Percentiles rank a stretch among this genome's conserved stretches.
These are phyloP conservation scores for Lodderomyces theae DNA, from an alignment of 1,139 yeast species.

Conservation along the genomic window DNA sequence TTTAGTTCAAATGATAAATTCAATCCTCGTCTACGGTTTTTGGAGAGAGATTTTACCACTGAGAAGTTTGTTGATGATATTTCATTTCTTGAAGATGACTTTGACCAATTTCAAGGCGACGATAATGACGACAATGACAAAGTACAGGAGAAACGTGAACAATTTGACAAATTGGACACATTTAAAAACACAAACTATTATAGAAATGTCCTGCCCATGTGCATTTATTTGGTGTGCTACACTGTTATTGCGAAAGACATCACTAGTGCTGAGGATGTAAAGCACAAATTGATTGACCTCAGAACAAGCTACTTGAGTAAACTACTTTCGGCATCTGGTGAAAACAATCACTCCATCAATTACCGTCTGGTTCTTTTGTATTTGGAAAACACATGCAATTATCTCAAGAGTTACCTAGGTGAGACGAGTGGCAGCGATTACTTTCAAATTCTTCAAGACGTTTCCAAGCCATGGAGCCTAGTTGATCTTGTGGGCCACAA, in stretches of 20 bases:
- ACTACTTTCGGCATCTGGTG: constrained; percentile 14
- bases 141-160: constrained; percentile 14
- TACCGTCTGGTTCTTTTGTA: constrained; percentile 30
- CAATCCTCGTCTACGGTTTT: constrained; percentile 17
- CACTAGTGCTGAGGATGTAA: constrained; percentile 13
- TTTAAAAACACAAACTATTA: not conserved
- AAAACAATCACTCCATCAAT: constrained; percentile 17
- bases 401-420: constrained; percentile 25
- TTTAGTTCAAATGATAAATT: constrained; percentile 17
- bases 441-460: constrained; percentile 17
- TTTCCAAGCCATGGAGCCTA: constrained; percentile 29
- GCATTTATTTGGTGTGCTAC: constrained; percentile 34
- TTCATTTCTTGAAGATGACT: constrained; percentile 14
- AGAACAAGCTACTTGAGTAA: constrained; percentile 22
- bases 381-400: constrained; percentile 35
- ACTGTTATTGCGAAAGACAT: constrained; percentile 24
- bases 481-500: constrained; percentile 28
- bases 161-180: constrained; percentile 13
- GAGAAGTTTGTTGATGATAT: constrained; percentile 1
- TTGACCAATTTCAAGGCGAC: constrained; percentile 15
- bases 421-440: constrained; percentile 20
- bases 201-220: constrained; percentile 27
- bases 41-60: constrained; percentile 11
- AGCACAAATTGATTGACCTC: constrained; percentile 26
- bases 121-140: constrained; percentile 15